A percentile compares a stretch with the other conserved stretches of the same genome.
Conservation (phyloP, 345 rosid species). For the Erucastrum elatum region DNA sequence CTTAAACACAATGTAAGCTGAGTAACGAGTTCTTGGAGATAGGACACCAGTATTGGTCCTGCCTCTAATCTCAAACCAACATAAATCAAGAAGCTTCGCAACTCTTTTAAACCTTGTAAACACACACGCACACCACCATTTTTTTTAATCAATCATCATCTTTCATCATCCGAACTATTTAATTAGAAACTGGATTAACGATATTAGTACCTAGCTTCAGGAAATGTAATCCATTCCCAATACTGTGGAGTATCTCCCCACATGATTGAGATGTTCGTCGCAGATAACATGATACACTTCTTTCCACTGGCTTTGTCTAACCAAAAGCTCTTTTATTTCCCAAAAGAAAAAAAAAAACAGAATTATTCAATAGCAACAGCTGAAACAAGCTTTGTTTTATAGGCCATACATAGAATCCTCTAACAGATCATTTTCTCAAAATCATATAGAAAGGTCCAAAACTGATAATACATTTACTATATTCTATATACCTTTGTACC, state of each 20-base stretch:
- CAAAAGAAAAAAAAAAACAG: background rate
- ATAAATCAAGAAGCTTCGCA: background rate
- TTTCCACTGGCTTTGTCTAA: slow-evolving; percentile 25
- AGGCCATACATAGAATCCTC: background rate
- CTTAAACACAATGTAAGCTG: slow-evolving; percentile 27
- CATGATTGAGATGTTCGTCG: slow-evolving; percentile 1
- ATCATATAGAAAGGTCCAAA: background rate
- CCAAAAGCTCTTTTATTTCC: slow-evolving; percentile 8
- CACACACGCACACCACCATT: background rate
- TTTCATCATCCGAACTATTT: background rate
- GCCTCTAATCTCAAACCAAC: background rate
- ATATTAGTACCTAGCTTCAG: slow-evolving; percentile 17
- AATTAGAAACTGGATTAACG: background rate
- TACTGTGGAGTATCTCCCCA: slow-evolving; percentile 7
- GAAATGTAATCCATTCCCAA: slow-evolving; percentile 14
- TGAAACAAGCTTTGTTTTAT: background rate
- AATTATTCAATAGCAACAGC: background rate
- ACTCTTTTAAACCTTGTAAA: background rate
- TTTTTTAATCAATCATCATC: background rate
- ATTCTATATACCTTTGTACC: slow-evolving; percentile 53
- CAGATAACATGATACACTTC: slow-evolving; percentile 27
- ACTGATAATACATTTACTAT: background rate
- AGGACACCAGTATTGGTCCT: background rate
- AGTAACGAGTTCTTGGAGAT: slow-evolving; percentile 18
- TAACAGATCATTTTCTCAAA: background rate